phyloP scores from a whole-genome alignment of 1,139 yeast species.

The Suhomyces maxii region DNA sequence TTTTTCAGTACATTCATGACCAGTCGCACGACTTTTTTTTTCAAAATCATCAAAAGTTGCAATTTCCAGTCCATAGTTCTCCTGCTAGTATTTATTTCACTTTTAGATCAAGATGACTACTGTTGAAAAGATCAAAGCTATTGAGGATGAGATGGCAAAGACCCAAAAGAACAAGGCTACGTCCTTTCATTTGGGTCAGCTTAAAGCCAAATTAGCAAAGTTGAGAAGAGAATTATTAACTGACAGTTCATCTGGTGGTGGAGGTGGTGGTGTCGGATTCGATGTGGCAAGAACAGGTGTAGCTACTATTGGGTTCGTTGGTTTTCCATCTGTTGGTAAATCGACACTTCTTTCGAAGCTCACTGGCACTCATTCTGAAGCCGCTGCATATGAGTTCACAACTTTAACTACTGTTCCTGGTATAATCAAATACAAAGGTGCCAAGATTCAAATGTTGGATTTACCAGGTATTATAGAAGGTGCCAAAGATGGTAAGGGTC shows the following conservation, averaged over 20 bases:
- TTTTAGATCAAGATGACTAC: slow-evolving; percentile 59
- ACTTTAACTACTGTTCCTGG: slow-evolving; percentile 98
- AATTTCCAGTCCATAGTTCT: background rate
- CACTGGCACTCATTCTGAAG: slow-evolving; percentile 96
- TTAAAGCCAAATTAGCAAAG: slow-evolving; percentile 94
- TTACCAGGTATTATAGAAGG: slow-evolving; percentile 99
- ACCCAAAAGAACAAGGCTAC: slow-evolving; percentile 97
- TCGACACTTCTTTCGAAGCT: slow-evolving; percentile 80
- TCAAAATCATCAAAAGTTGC: slow-evolving; percentile 8
- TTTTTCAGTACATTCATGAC: slow-evolving; percentile 9
- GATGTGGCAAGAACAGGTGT: slow-evolving; percentile 98
- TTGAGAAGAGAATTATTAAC: slow-evolving; percentile 87
- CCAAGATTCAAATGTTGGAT: slow-evolving; percentile 96
- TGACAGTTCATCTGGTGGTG: slow-evolving; percentile 75
- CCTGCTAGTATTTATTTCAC: background rate
- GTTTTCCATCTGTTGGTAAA: slow-evolving; percentile 98
- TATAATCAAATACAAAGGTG: slow-evolving; percentile 92
- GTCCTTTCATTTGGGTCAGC: slow-evolving; percentile 92
- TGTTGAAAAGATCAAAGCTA: slow-evolving; percentile 85
- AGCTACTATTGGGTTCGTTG: slow-evolving; percentile 95
- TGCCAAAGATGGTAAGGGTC: slow-evolving; percentile 98
- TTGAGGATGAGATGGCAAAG: slow-evolving; percentile 93
- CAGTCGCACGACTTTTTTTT: slow-evolving; percentile 12
- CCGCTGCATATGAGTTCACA: slow-evolving; percentile 96
- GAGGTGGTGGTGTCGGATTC: slow-evolving; percentile 89